Evolutionary conservation across 169 alveolate genomes (phyloP).

Genomic region (Plasmodium gaboni): DNA sequence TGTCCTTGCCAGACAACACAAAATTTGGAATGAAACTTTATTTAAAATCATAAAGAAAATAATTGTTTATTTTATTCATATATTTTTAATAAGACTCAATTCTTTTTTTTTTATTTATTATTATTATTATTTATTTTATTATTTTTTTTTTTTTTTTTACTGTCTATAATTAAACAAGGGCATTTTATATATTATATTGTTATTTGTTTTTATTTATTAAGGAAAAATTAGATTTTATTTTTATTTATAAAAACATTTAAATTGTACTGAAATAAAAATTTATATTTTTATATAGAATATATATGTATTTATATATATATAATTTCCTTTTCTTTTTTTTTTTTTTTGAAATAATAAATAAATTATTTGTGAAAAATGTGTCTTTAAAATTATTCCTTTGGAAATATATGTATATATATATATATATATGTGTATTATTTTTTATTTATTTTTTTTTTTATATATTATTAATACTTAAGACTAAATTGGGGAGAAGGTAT

Average conservation of each 20-base stretch:
- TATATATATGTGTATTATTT: no score
- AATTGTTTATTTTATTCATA: not conserved
- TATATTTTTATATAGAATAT: not conserved
- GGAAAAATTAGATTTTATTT: not conserved
- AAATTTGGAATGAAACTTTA: conserved; percentile 54
- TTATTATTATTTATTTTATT: not conserved
- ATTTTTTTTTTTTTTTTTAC: no score
- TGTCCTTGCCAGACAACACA: conserved; percentile 56
- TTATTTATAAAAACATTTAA: not conserved
- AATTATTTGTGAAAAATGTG: no score
- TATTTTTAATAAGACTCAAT: not conserved
- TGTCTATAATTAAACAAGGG: not conserved
- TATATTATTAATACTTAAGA: no score
- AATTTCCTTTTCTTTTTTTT: no score
- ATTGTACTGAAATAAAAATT: conserved; percentile 2
- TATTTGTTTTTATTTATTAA: not conserved
- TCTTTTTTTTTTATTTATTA: not conserved
- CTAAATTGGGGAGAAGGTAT: no score
- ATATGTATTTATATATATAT: no score
- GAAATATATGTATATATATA: no score
- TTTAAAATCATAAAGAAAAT: conserved; percentile 29
- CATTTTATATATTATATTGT: not conserved
- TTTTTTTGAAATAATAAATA: no score
- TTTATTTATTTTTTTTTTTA: no score
- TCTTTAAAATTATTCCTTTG: no score